Evolutionary conservation across 2,329 filamentous ascomycete genomes (phyloP).

Genomic region (Colletotrichum karsti): DNA sequence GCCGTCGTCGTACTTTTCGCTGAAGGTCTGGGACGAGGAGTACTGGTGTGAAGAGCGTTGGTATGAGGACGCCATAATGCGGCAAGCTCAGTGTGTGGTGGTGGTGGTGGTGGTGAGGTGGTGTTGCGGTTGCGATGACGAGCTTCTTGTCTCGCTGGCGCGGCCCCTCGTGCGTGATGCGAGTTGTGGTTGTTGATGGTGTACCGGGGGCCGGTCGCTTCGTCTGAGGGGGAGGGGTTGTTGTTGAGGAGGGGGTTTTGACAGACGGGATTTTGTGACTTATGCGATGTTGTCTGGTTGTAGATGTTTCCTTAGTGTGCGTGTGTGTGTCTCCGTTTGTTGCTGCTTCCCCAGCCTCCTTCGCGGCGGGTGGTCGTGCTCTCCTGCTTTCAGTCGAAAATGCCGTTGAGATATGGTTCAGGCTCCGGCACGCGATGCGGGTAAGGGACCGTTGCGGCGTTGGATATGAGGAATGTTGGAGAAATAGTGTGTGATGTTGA

Average conservation of each 20-base stretch:
- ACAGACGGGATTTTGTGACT: slow-evolving; percentile 9
- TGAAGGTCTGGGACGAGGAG: slow-evolving; percentile 44
- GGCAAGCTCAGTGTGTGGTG: slow-evolving; percentile 7
- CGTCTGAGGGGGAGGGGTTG: slow-evolving; percentile 9
- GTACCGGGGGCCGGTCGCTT: slow-evolving; percentile 10
- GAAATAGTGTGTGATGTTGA: slow-evolving; percentile 12
- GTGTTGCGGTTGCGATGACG: slow-evolving; percentile 6
- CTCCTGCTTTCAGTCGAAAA: slow-evolving; percentile 16
- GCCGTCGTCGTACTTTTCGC: slow-evolving; percentile 50
- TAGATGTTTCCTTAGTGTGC: slow-evolving; percentile 1
- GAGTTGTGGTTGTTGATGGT: background rate
- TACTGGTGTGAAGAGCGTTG: slow-evolving; percentile 61
- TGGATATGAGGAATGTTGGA: slow-evolving; percentile 25
- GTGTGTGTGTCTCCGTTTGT: background rate
- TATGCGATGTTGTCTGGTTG: slow-evolving; percentile 23
- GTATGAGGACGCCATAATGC: slow-evolving; percentile 58
- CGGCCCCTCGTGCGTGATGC: slow-evolving; percentile 15
- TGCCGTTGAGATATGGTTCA: slow-evolving; percentile 19
- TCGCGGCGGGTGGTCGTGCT: background rate
- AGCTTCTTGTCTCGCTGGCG: slow-evolving; percentile 10
- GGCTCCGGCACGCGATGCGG: slow-evolving; percentile 2
- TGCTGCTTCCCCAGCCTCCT: background rate
- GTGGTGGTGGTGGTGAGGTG: background rate
- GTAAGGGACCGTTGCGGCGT: slow-evolving; percentile 21
- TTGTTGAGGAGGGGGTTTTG: no score